Base-by-base conservation (phyloP, 805 yeast genomes). In the Sugiyamaella lignohabitans region DNA sequence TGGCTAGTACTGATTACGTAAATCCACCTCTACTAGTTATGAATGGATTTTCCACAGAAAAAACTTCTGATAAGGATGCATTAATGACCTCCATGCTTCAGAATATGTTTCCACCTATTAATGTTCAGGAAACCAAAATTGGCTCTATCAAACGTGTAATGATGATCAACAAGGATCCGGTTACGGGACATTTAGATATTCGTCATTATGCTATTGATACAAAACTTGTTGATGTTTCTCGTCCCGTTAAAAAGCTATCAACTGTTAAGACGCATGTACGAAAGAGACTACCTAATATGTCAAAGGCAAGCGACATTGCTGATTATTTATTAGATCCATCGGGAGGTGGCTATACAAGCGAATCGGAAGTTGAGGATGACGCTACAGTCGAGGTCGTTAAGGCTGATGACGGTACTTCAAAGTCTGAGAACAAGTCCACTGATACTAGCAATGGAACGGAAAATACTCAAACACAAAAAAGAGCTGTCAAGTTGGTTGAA, bases 51-150 rank as follows among this genome's bases (percentile, higher is more conserved):
- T 35, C 82, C 46, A 82, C 86, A 37, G 71, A 74, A 44, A 78
- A 76, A 47, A 79, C 82, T 18, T 76, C 72, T 32, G 53, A 45
- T 75, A 59, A 56, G 55, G 98, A 91, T 63, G 86, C 87, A 58
- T 73, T 91, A 51, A 64, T 88, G 47, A 79, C 94, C 24, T 86
- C 97, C 2, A 80, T 88, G 70, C 87, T 93, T 69, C 98, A 93
- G 67, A 88, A 87, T 68, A 80, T 93, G 79, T 87, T 91, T 65
- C 99, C 98, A 4, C 87, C 98, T 18, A 82, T 93, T 54, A 83
- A 87, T 49, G 97, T 96, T 2, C 87, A 87, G 54, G 68, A 71
- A 48, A 84, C 94, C 17, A 80, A 80, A 54, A 82, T 93, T 29
- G 69, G 71, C 40, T 70, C 84, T 1, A 88, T 93, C 45, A 83